Percentiles rank a stretch among this genome's conserved stretches.
phyloP scores from a whole-genome alignment of 1,284 basidiomycete genomes.

The Microbotryum silenes-acaulis region DNA sequence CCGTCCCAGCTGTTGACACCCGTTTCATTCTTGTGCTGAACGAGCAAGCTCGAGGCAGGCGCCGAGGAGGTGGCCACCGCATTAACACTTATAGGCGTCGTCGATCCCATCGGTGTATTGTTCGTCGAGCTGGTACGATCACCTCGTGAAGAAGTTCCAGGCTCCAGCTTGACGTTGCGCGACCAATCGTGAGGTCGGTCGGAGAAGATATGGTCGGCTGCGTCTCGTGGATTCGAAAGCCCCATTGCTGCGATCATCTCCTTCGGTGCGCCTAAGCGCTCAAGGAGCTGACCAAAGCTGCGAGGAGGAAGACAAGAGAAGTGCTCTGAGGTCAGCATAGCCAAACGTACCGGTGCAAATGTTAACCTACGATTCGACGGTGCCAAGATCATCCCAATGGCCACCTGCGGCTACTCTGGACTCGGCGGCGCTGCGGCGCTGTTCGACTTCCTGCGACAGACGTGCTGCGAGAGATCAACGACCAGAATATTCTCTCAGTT shows the following conservation, averaged over 20 bases:
- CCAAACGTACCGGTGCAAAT: neutral
- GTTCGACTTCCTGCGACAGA: no score
- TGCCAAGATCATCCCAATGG: neutral
- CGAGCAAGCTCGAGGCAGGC: neutral
- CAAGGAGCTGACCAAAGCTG: constrained; percentile 25
- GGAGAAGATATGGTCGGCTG: constrained; percentile 2
- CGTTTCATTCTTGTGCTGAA: neutral
- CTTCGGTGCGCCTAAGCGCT: constrained; percentile 17
- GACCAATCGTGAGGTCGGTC: neutral
- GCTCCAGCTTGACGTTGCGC: no score
- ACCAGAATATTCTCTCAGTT: no score
- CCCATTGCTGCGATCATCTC: constrained; percentile 3
- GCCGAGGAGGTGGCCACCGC: neutral
- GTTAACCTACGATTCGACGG: constrained; percentile 4
- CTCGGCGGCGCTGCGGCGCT: no score
- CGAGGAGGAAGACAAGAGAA: neutral
- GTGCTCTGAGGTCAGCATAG: neutral
- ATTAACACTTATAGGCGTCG: neutral
- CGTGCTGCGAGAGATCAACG: no score
- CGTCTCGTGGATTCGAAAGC: neutral
- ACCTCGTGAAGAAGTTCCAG: no score
- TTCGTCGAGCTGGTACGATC: neutral
- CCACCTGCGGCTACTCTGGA: constrained; percentile 1
- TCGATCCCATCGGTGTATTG: neutral
- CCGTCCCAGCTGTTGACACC: constrained; percentile 1